Evolutionary conservation across 495 filamentous ascomycete genomes (phyloP).

Genomic region (Lentithecium fluviatile): DNA sequence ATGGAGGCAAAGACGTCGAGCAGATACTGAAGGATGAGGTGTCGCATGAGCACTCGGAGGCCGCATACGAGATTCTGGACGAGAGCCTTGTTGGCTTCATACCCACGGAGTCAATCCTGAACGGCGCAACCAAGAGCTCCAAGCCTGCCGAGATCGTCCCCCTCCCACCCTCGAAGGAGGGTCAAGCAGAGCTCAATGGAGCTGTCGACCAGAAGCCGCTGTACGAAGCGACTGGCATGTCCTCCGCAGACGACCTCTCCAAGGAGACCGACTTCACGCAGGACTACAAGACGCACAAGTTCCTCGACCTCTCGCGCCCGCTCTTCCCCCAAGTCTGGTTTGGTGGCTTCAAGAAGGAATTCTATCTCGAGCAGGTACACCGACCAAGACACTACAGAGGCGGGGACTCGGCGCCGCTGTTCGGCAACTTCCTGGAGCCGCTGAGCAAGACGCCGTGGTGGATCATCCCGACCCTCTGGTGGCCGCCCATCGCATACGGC

Average conservation of each 20-base stretch:
- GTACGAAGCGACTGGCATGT: constrained; percentile 79
- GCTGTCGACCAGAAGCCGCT: constrained; percentile 48
- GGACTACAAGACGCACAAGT: constrained; percentile 87
- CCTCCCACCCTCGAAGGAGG: constrained; percentile 44
- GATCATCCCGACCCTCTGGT: constrained; percentile 79
- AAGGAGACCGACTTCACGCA: constrained; percentile 71
- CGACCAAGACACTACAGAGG: constrained; percentile 92
- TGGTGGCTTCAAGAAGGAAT: constrained; percentile 84
- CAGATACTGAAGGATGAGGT: constrained; percentile 79
- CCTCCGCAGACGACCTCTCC: constrained; percentile 77
- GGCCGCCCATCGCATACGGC: constrained; percentile 77
- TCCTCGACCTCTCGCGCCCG: constrained; percentile 84
- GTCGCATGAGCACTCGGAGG: constrained; percentile 81
- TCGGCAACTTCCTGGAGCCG: constrained; percentile 97
- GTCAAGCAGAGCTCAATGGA: constrained; percentile 46
- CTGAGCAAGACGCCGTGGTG: constrained; percentile 93
- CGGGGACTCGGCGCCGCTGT: constrained; percentile 86
- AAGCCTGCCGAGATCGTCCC: constrained; percentile 52
- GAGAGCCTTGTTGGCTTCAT: constrained; percentile 82
- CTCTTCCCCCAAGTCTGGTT: constrained; percentile 86
- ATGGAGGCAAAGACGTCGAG: constrained; percentile 82
- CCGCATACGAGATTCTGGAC: constrained; percentile 90
- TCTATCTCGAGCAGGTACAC: constrained; percentile 96
- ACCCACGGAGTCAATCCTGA: constrained; percentile 46
- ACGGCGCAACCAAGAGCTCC: constrained; percentile 48